Percentiles rank a stretch among this genome's conserved stretches.
Conservation (phyloP, 306 rosid genomes). For the Sesbania bispinosa region DNA sequence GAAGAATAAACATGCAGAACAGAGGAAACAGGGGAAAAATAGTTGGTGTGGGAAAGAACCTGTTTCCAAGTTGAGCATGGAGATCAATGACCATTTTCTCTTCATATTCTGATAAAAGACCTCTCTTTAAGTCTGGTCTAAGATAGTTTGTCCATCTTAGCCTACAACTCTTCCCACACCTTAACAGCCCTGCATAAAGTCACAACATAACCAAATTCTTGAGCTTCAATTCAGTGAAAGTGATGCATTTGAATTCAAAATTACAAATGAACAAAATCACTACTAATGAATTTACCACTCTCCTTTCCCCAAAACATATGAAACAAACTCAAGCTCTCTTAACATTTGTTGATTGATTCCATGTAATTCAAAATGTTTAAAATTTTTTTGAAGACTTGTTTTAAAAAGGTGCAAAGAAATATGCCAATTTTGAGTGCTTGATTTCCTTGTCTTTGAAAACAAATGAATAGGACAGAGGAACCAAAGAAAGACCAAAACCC, state of each 20-base stretch:
- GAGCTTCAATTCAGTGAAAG: neutral
- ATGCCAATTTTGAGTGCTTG: too few species aligned
- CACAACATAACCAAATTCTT: neutral
- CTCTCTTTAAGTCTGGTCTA: conserved; percentile 93
- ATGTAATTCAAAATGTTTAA: neutral
- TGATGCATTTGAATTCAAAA: neutral
- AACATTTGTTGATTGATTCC: neutral
- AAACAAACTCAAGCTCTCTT: neutral
- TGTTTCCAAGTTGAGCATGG: conserved; percentile 93
- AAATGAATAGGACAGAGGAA: neutral
- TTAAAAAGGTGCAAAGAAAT: too few species aligned
- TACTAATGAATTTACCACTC: neutral
- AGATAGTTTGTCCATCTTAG: conserved; percentile 92
- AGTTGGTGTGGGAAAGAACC: conserved; percentile 35
- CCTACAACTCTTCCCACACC: conserved; percentile 98
- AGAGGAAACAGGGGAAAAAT: neutral
- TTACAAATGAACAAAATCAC: too few species aligned
- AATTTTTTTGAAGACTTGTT: neutral
- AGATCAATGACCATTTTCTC: conserved; percentile 93
- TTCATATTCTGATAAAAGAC: conserved; percentile 76
- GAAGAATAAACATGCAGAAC: conserved; percentile 18
- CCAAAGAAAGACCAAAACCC: too few species aligned
- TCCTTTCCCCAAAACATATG: neutral
- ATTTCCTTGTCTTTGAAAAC: too few species aligned
- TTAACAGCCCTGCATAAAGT: conserved; percentile 63